These are phyloP conservation scores for Nicotiana tabacum DNA, from an alignment of 257 asterid species.

Conservation along the genomic window DNA sequence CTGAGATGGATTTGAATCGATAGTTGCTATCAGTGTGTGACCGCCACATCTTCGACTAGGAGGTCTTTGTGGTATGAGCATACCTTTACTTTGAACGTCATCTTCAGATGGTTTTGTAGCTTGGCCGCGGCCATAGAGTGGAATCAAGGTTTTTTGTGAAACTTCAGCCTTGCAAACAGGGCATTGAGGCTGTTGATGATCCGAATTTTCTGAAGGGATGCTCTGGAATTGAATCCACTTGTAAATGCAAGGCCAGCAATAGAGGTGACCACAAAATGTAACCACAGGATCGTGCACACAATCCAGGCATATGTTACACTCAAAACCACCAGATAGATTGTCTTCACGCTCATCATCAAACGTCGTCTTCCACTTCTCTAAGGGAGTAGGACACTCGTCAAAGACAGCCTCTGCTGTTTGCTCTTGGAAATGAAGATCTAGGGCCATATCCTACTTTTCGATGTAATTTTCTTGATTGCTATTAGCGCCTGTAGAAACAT, in stretches of 20 bases:
- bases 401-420: neutral
- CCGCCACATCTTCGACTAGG: slow-evolving; percentile 31
- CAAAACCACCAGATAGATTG: slow-evolving; percentile 39
- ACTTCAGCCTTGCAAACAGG: slow-evolving; percentile 73
- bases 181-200: slow-evolving; percentile 41
- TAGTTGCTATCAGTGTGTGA: neutral
- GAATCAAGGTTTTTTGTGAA: slow-evolving; percentile 50
- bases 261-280: slow-evolving; percentile 81
- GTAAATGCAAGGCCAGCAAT: slow-evolving; percentile 87
- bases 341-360: slow-evolving; percentile 23
- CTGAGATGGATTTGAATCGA: slow-evolving; percentile 15
- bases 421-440: slow-evolving; percentile 2
- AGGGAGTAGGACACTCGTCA: neutral
- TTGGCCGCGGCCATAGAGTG: slow-evolving; percentile 64
- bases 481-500: slow-evolving; percentile 12
- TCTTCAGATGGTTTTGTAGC: slow-evolving; percentile 26
- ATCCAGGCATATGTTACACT: slow-evolving; percentile 76
- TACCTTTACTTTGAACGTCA: slow-evolving; percentile 17
- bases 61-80: slow-evolving; percentile 54
- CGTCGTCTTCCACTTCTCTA: slow-evolving; percentile 32
- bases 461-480: neutral
- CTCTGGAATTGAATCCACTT: slow-evolving; percentile 49
- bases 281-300: slow-evolving; percentile 65
- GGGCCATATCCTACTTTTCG: neutral
- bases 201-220: slow-evolving; percentile 17